These are phyloP conservation scores for Gentiana macrophylla DNA, from an alignment of 257 asterid genomes.

Conservation along the genomic window DNA sequence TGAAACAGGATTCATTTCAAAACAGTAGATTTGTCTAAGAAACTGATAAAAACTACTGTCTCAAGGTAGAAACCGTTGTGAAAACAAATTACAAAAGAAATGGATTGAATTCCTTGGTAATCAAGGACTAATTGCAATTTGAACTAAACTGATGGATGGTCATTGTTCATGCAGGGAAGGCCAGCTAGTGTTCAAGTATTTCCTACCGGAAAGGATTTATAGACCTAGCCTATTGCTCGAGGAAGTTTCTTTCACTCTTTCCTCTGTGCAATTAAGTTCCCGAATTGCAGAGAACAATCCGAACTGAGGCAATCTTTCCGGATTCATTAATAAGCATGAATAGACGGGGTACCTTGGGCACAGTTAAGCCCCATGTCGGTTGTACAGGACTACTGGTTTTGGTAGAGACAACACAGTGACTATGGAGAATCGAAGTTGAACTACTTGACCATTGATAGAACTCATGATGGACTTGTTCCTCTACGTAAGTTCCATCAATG, in stretches of 20 bases:
- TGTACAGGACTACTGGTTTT: conserved; percentile 79
- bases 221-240: conserved; percentile 72
- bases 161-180: conserved; percentile 62
- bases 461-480: conserved; percentile 88
- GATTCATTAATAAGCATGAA: too few relatives aligned
- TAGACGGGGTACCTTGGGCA: too few relatives aligned
- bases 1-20: background rate
- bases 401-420: conserved; percentile 96
- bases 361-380: too few relatives aligned
- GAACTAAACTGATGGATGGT: background rate
- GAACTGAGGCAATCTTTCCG: too few relatives aligned
- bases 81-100: background rate
- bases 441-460: conserved; percentile 92
- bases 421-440: conserved; percentile 88
- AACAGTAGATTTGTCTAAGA: background rate
- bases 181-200: conserved; percentile 91
- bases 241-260: conserved; percentile 92
- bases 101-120: background rate
- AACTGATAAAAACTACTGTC: background rate
- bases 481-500: conserved; percentile 46
- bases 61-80: background rate
- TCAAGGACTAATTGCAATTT: background rate
- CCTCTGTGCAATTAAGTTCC: conserved; percentile 76
- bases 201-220: conserved; percentile 59
- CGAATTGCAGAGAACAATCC: too few relatives aligned